A percentile compares a stretch with the other conserved stretches of the same genome.
Conservation (phyloP, 768 basidiomycete species). For the Ramaria rubella region DNA sequence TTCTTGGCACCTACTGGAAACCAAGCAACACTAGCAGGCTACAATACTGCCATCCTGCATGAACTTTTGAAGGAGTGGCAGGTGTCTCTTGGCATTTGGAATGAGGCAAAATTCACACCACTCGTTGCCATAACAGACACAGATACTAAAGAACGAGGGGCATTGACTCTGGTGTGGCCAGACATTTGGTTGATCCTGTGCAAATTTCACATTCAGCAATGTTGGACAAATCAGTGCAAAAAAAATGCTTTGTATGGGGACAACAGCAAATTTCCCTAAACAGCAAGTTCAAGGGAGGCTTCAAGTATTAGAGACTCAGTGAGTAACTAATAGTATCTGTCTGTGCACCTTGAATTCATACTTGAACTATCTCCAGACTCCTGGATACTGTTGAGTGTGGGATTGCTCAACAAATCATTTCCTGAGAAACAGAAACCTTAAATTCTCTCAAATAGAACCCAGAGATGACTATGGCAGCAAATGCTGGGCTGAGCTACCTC, state of each 20-base stretch:
- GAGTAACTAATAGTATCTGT: not conserved
- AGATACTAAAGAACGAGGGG: conserved; percentile 27
- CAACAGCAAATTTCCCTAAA: not conserved
- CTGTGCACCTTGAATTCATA: not conserved
- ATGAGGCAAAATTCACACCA: conserved; percentile 17
- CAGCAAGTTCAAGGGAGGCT: conserved; percentile 10
- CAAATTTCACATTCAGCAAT: conserved; percentile 33
- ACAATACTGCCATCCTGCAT: conserved; percentile 21
- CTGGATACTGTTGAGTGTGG: not conserved
- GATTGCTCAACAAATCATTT: not conserved
- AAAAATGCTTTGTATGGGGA: not conserved
- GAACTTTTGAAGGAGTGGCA: conserved; percentile 24
- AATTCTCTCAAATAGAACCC: not conserved
- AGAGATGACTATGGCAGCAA: not conserved
- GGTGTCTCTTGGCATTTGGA: conserved; percentile 8
- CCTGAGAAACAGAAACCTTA: not conserved
- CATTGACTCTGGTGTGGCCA: conserved; percentile 26
- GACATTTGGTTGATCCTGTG: conserved; percentile 29
- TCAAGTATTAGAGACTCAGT: conserved; percentile 2
- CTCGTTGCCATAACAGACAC: conserved; percentile 29
- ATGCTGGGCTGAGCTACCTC: conserved; percentile 17
- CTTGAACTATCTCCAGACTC: not conserved
- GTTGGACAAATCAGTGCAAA: conserved; percentile 28
- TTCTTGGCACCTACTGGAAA: conserved; percentile 28
- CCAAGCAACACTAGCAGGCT: conserved; percentile 22